Base-by-base conservation (phyloP, 169 alveolate genomes). In the Cryptosporidium parvum region DNA sequence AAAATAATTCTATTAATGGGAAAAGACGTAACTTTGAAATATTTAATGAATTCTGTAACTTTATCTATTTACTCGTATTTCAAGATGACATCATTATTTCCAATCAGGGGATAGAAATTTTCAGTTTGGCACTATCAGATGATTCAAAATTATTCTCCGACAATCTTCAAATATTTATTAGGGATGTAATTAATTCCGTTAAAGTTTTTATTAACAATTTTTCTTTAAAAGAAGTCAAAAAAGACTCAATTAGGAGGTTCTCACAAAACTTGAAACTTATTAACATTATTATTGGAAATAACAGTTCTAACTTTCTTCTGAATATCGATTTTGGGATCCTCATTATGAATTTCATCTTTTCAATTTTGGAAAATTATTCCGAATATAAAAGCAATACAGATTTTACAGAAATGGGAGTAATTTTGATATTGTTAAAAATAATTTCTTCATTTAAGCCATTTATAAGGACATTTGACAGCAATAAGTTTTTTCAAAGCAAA, bases 91-190 rank as follows among this genome's bases (percentile, higher is more conserved):
- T 29, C 7, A n/a, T 71, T 21, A 44, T 71, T 6, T 71, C 85
- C 8, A 71, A 71, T 56, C 42, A n/a, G 1, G 85, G 85, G 23
- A 31, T 71, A 21, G 85, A 71, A 51, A 21, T 71, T n/a, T 71
- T 71, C 16, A 56, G 44, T 45, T 33, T 71, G 18, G 26, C 48
- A 48, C 51, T 71, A 26, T 51, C 69, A 2, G 85, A 71, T 7
- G 44, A 31, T 5, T 35, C 39, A 26, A 29, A 26, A 21, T 71
- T 48, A n/a, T 51, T 8, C 16, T 35, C 48, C 6, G 18, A 1
- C 33, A n/a, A 2, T 14, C 21, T 65, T n/a, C 42, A 37, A 37
- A 12, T 35, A 16, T 33, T 65, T 29, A 65, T 65, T 31, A 65
- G 14, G 18, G 72, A 33, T 21, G 31, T 33, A 1, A 33, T 65